Evolutionary conservation across 2,329 filamentous ascomycete species (phyloP).

Genomic region (Neofusicoccum cordaticola): DNA sequence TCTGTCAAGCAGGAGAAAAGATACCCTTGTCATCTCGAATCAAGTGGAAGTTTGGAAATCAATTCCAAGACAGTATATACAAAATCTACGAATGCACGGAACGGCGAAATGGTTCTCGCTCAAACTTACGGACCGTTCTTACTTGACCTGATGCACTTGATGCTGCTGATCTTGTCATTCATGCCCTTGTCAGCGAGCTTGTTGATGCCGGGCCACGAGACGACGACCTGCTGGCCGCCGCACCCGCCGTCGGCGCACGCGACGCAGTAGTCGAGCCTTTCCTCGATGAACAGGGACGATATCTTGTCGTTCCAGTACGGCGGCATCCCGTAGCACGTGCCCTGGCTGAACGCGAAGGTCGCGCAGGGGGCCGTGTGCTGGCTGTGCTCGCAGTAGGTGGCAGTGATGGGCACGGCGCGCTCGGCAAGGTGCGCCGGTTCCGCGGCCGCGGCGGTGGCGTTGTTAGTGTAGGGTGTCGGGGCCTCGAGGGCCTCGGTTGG

Average conservation of each 20-base stretch:
- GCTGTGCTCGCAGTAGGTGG: neutral
- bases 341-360: neutral
- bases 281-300: neutral
- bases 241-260: neutral
- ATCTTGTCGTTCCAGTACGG: slow-evolving; percentile 1
- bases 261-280: neutral
- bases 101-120: neutral
- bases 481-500: neutral
- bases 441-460: neutral
- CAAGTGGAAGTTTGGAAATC: too few relatives aligned
- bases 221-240: neutral
- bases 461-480: neutral
- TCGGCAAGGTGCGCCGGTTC: neutral
- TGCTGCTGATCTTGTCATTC: neutral
- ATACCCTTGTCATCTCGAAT: neutral
- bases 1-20: neutral
- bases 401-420: neutral
- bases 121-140: neutral
- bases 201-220: neutral
- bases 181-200: neutral
- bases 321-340: neutral
- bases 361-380: neutral
- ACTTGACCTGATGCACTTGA: neutral
- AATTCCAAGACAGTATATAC: neutral
- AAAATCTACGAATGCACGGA: neutral